These are phyloP conservation scores for Globisporangium heterothallicum DNA, from an alignment of 352 stramenopile species.

Conservation along the genomic window DNA sequence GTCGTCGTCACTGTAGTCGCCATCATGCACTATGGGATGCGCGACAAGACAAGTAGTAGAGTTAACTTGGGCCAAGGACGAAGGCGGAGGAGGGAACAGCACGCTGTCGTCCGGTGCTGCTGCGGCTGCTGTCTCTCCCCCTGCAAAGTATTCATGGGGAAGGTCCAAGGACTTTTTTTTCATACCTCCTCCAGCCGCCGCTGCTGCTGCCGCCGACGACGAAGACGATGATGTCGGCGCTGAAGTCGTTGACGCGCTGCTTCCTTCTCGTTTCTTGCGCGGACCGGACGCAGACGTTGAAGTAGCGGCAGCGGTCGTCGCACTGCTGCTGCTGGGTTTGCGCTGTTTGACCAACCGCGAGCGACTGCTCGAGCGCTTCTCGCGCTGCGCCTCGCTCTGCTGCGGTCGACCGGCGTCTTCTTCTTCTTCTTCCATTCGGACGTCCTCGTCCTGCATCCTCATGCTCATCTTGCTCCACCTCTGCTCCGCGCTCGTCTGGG, in stretches of 20 bases:
- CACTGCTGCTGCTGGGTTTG: slow-evolving; percentile 15
- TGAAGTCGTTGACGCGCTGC: slow-evolving; percentile 1
- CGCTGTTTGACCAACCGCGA: slow-evolving; percentile 17
- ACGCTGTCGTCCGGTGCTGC: neutral
- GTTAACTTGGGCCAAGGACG: slow-evolving; percentile 29
- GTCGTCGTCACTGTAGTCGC: slow-evolving; percentile 20
- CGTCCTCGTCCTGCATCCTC: slow-evolving; percentile 25
- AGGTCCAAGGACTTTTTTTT: neutral
- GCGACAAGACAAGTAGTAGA: slow-evolving; percentile 57
- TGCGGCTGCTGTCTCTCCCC: slow-evolving; percentile 16
- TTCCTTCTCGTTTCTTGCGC: slow-evolving; percentile 12
- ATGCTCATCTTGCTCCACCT: slow-evolving; percentile 27
- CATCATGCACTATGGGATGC: slow-evolving; percentile 26
- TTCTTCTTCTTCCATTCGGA: neutral
- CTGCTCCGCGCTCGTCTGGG: neutral
- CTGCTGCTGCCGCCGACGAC: neutral
- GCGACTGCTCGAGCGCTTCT: slow-evolving; percentile 11
- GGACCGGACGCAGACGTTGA: neutral
- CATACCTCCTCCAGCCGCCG: slow-evolving; percentile 13
- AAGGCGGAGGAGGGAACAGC: slow-evolving; percentile 13
- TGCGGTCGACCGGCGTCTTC: neutral
- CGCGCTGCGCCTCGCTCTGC: neutral
- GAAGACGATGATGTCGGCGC: neutral
- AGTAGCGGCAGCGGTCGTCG: slow-evolving; percentile 5
- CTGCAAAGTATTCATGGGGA: neutral